phyloP scores from a whole-genome alignment of 129 eudicot species.

The Chrysanthemum makinoi region DNA sequence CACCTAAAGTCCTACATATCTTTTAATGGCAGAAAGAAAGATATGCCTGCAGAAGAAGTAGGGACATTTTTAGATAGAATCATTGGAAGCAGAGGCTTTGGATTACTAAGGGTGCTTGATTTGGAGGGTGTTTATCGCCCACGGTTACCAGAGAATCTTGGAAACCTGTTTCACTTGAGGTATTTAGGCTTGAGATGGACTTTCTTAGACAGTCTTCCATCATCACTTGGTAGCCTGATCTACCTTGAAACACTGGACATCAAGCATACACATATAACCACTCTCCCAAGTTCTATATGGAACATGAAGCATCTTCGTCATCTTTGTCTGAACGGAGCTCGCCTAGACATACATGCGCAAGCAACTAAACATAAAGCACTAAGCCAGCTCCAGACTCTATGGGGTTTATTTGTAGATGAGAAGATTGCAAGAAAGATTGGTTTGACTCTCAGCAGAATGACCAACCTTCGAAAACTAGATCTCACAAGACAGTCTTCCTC shows the following conservation, averaged over 20 bases:
- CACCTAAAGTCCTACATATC: constrained; percentile 31
- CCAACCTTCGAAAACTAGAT: constrained; percentile 32
- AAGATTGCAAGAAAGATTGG: constrained; percentile 27
- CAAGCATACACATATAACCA: constrained; percentile 34
- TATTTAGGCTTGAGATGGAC: constrained; percentile 36
- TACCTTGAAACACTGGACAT: constrained; percentile 39
- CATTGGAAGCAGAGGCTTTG: constrained; percentile 33
- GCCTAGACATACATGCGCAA: constrained; percentile 18
- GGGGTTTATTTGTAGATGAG: constrained; percentile 35
- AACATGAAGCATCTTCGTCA: constrained; percentile 32
- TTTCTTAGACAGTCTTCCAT: constrained; percentile 34
- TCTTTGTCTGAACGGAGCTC: constrained; percentile 33
- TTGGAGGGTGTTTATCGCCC: constrained; percentile 34
- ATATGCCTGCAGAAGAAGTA: constrained; percentile 32
- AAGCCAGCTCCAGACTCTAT: constrained; percentile 34
- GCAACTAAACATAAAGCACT: constrained; percentile 17
- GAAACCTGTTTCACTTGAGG: constrained; percentile 29
- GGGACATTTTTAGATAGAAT: constrained; percentile 28
- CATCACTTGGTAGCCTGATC: constrained; percentile 30
- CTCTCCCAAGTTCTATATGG: constrained; percentile 40
- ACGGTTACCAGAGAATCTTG: constrained; percentile 29
- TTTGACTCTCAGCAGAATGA: constrained; percentile 20
- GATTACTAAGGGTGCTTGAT: constrained; percentile 38
- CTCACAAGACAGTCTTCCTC: constrained; percentile 28
- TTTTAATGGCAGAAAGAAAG: constrained; percentile 29